Conservation (phyloP, 257 asterid species). For the Nicotiana undulata region DNA sequence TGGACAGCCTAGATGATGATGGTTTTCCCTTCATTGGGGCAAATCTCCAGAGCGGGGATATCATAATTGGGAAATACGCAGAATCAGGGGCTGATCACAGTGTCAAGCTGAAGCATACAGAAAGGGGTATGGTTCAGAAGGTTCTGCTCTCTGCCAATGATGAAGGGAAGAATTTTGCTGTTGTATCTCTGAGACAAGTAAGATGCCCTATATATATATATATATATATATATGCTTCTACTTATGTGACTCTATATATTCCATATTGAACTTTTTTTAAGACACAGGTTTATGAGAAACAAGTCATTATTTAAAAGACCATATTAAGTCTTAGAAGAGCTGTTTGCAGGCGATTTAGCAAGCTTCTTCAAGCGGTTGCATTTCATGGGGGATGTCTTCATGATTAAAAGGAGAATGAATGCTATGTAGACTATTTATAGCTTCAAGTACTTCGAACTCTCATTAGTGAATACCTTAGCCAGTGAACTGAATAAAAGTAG, state of each 20-base stretch:
- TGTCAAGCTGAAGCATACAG: conserved; percentile 86
- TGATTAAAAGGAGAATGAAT: neutral
- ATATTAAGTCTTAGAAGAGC: neutral
- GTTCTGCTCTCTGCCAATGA: conserved; percentile 81
- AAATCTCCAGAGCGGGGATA: conserved; percentile 82
- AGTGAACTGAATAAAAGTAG: neutral
- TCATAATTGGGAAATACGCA: conserved; percentile 74
- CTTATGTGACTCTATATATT: neutral
- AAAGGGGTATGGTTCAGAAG: conserved; percentile 92
- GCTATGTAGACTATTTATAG: neutral
- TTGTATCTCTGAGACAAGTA: conserved; percentile 90
- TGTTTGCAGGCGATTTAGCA: neutral
- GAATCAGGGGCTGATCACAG: conserved; percentile 82
- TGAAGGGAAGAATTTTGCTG: conserved; percentile 83
- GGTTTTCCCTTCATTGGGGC: conserved; percentile 92
- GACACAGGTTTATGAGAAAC: neutral
- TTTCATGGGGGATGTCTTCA: neutral
- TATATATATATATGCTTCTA: neutral
- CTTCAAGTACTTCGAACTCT: neutral
- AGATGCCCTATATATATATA: neutral
- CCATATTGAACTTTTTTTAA: neutral
- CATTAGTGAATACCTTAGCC: neutral
- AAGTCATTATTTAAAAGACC: neutral
- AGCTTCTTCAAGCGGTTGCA: neutral
- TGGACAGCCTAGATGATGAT: conserved; percentile 90